Base-by-base conservation (phyloP, 805 yeast species). In the Teunomyces pallodes region DNA sequence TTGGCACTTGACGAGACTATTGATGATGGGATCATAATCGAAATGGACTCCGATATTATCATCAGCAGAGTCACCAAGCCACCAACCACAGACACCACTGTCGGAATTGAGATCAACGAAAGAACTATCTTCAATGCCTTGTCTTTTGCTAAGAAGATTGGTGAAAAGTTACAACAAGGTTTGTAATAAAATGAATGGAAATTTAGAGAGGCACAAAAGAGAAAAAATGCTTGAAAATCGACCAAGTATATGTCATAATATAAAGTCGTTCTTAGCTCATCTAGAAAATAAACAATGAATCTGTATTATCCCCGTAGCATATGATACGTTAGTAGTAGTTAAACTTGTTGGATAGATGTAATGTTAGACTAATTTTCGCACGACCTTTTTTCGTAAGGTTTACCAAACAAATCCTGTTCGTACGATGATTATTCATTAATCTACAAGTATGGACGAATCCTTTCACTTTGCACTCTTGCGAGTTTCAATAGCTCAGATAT, bases 1-100 rank as follows among this genome's bases (percentile, higher is more conserved):
- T 77, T 94, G 65, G 88, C 95, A 3, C 80, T 91, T 39, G 99
- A 94, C 66, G 98, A 94, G 69, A 79, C 95, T 8, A 76, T 94
- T 43, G 99, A 94, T 64, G 96, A 91, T 63, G 99, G 98, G 36
- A 82, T 94, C 54, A 83, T 94, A 48, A 77, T 94, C 56, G 97
- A 94, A 66, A 86, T 90, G 26, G 97, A 94, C 60, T 83, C 96
- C 4, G 81, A 86, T 31, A 83, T 88, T 36, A 87, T 94, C 57
- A 91, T 92, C 2, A 81, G 95, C 12, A 81, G 99, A 69, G 96
- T 91, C 24, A 87, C 98, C n/a, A 81, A 82, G 50, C 84, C 94
- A 29, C 96, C 97, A 41, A 68, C 58, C 29, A 54, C 54, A 17
- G 52, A 61, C n/a, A 56, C 54, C 45, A 59, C 56, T 39, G 52